Percentiles rank a stretch among this genome's conserved stretches.
phyloP scores from a whole-genome alignment of 2,329 filamentous ascomycete genomes.

The Aspergillus carbonarius region DNA sequence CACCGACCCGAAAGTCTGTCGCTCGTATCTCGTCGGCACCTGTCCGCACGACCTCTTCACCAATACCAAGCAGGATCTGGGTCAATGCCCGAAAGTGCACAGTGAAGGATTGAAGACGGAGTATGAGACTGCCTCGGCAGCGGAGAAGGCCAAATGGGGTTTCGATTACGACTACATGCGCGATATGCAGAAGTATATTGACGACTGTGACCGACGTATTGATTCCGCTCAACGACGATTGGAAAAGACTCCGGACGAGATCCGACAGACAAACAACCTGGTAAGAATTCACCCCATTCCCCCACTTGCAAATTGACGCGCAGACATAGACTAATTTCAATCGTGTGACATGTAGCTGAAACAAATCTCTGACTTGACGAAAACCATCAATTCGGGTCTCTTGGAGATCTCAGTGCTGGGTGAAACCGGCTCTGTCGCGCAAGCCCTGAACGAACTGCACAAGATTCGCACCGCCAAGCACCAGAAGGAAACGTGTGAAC shows the following conservation, averaged over 20 bases:
- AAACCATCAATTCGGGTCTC: conserved; percentile 76
- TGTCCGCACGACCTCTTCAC: conserved; percentile 99
- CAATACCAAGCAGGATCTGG: conserved; percentile 97
- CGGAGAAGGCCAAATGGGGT: conserved; percentile 73
- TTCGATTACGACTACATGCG: conserved; percentile 97
- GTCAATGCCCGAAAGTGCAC: conserved; percentile 83
- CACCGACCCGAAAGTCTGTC: conserved; percentile 89
- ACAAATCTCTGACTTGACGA: conserved; percentile 75
- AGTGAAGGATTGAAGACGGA: conserved; percentile 84
- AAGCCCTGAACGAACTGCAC: conserved; percentile 84
- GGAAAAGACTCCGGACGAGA: conserved; percentile 98
- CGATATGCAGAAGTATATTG: conserved; percentile 94
- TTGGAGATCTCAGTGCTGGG: conserved; percentile 83
- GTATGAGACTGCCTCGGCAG: conserved; percentile 71
- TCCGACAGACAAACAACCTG: conserved; percentile 86
- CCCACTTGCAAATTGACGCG: neutral
- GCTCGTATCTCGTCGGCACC: conserved; percentile 87
- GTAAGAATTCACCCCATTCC: conserved; percentile 38
- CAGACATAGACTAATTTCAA: neutral
- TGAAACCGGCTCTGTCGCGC: conserved; percentile 74
- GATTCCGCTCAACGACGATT: conserved; percentile 83
- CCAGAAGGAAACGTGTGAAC: conserved; percentile 78
- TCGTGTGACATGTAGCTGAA: conserved; percentile 59
- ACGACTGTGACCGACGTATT: conserved; percentile 93
- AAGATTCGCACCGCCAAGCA: conserved; percentile 77